Evolutionary conservation across 108 stramenopile species (phyloP).

Genomic region (Cylindrotheca closterium): DNA sequence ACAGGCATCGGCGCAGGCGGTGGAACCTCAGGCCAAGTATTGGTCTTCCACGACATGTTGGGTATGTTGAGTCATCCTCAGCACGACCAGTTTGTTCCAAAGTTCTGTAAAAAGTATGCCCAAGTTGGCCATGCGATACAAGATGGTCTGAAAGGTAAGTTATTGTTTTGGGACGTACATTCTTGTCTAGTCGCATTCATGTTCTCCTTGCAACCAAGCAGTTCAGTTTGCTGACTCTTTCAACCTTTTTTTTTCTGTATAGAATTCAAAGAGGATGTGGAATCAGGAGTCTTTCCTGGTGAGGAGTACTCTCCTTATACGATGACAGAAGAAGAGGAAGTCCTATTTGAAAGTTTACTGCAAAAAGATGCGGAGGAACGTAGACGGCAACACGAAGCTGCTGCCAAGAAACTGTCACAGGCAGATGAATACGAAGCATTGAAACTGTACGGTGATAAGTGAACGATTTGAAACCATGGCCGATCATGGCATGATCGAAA

Average conservation of each 20-base stretch:
- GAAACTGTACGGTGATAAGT: slow-evolving; percentile 62
- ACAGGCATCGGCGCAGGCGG: slow-evolving; percentile 91
- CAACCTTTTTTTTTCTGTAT: no score
- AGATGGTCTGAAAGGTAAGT: slow-evolving; percentile 62
- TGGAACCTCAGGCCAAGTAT: slow-evolving; percentile 87
- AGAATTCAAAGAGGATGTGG: slow-evolving; percentile 91
- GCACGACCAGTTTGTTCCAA: slow-evolving; percentile 95
- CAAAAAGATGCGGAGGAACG: slow-evolving; percentile 56
- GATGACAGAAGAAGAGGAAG: slow-evolving; percentile 73
- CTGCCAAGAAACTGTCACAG: slow-evolving; percentile 45
- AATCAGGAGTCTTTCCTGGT: slow-evolving; percentile 88
- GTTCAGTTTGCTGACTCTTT: no score
- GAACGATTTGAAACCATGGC: no score
- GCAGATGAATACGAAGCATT: slow-evolving; percentile 82
- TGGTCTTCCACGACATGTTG: slow-evolving; percentile 99
- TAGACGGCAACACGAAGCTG: slow-evolving; percentile 49
- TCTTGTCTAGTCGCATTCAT: no score
- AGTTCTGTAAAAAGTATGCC: slow-evolving; percentile 97
- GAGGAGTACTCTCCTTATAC: slow-evolving; percentile 91
- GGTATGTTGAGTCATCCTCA: slow-evolving; percentile 97
- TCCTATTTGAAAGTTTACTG: slow-evolving; percentile 62
- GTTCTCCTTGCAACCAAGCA: no score
- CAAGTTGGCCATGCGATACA: slow-evolving; percentile 89
- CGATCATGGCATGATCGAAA: no score
- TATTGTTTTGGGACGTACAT: no score